Base-by-base conservation (phyloP, 2,329 filamentous ascomycete species). In the Beauveria sp. region DNA sequence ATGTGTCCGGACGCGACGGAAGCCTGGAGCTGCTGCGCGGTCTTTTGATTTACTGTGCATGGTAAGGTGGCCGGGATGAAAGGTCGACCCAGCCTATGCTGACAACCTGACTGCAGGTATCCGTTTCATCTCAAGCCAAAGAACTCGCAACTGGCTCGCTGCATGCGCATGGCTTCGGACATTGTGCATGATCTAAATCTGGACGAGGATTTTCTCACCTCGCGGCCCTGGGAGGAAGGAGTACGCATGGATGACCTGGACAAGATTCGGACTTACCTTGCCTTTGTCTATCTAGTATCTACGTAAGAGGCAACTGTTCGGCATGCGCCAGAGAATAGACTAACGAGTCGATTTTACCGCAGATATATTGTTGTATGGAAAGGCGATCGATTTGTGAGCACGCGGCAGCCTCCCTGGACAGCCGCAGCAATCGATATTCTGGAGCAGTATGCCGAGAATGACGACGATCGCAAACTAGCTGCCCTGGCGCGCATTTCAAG, bases 61-160 rank as follows among this genome's bases (percentile, higher is more conserved):
- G 59, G 59, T 59, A 53, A 3, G 56, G 12, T 37, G 9, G 26
- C 30, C 26, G 28, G 34, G 26, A 20, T 24, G 40, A 2, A 20
- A 22, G n/a, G 14, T 51, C 14, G 9, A 6, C 40, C 8, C 18
- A 3, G 18, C 7, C 18, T 18, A 20, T 10, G 22, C 58, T 61
- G 26, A 61, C 59, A 52, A 24, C 34, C 3, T 22, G 22, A 55
- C 16, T 24, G 2, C 34, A 58, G 58, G 58, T 52, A 61, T 58
- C 59, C 59, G 22, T 61, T 61, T 26, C 59, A 61, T n/a, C 46
- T 61, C 10, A 54, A 54, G 37, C 59, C 59, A n/a, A 61, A 57
- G 18, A 56, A 41, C 3, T 46, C 50, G 22, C 52, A 52, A 20
- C 26, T 61, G 24, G 59, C 46, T n/a, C 53, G 53, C n/a, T 61